Conservation (phyloP, 208 protist species). For the Crithidia thermophila region DNA sequence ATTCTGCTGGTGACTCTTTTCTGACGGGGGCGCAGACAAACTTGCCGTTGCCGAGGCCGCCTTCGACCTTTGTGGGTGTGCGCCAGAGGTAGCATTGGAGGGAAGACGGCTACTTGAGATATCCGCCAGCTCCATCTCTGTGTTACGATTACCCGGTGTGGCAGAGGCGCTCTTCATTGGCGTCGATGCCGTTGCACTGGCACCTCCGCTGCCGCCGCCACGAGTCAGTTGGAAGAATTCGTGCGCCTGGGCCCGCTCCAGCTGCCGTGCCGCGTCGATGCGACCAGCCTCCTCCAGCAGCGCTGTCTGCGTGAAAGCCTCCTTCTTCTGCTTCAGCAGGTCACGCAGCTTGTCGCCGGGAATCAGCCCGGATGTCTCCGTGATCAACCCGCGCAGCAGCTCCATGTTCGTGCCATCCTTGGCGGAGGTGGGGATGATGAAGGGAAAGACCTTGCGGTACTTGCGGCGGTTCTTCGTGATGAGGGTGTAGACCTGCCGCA, state of each 20-base stretch:
- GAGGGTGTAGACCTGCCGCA: conserved; percentile 86
- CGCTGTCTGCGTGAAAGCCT: conserved; percentile 44
- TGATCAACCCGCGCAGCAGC: conserved; percentile 80
- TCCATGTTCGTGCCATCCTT: conserved; percentile 87
- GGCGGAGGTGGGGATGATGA: conserved; percentile 85
- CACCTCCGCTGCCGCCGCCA: background rate
- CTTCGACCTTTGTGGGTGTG: too few relatives aligned
- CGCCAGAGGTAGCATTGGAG: too few relatives aligned
- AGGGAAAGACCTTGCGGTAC: conserved; percentile 89
- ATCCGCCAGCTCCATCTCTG: too few relatives aligned
- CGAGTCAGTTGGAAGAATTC: conserved; percentile 36
- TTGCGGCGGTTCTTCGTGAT: conserved; percentile 87
- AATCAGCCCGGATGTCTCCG: conserved; percentile 88
- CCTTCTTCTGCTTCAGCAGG: conserved; percentile 60
- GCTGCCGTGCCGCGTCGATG: conserved; percentile 43
- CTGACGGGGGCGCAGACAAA: too few relatives aligned
- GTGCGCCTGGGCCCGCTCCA: conserved; percentile 49
- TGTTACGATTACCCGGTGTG: too few relatives aligned
- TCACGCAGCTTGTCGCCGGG: conserved; percentile 79
- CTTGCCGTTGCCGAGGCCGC: too few relatives aligned
- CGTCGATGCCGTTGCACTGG: background rate
- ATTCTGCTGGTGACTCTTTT: background rate
- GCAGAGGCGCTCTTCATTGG: too few relatives aligned
- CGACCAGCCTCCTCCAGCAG: conserved; percentile 61
- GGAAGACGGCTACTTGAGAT: too few relatives aligned